These are phyloP conservation scores for Gautieria morchelliformis DNA, from an alignment of 768 basidiomycete species.

Conservation along the genomic window DNA sequence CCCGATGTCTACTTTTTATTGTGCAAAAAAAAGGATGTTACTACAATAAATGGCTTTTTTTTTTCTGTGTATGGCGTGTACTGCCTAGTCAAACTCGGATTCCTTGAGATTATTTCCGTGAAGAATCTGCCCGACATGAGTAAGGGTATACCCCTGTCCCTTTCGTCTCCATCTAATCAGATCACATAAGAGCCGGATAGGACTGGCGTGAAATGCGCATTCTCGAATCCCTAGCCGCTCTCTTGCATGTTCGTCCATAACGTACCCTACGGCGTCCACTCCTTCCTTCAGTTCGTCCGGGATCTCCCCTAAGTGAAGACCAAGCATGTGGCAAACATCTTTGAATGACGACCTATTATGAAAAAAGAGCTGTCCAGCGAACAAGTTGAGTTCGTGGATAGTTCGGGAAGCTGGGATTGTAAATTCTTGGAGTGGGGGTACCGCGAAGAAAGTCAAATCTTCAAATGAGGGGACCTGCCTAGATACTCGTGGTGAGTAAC, in stretches of 20 bases:
- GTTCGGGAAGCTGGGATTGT: conserved; percentile 10
- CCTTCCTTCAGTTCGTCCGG: conserved; percentile 14
- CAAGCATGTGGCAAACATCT: conserved; percentile 27
- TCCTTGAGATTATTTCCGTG: background rate
- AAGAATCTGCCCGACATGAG: background rate
- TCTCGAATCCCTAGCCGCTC: background rate
- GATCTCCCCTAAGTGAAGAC: conserved; percentile 17
- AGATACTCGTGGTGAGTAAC: conserved; percentile 31
- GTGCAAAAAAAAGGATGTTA: too few species aligned
- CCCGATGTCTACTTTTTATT: too few species aligned
- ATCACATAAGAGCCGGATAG: background rate
- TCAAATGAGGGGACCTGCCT: conserved; percentile 28
- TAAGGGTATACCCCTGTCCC: background rate
- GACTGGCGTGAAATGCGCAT: background rate
- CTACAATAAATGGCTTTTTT: too few species aligned
- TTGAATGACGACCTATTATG: conserved; percentile 23
- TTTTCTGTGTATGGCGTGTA: too few species aligned
- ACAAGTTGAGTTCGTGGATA: conserved; percentile 30
- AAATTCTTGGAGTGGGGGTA: conserved; percentile 13
- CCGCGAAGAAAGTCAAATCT: conserved; percentile 21
- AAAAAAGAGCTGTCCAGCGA: conserved; percentile 37
- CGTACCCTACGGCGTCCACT: conserved; percentile 16
- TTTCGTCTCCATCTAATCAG: background rate
- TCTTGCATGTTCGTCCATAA: conserved; percentile 8
- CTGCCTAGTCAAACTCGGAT: background rate